Evolutionary conservation across 139 green algal species (phyloP).

Genomic region (Coelastrella sp.): DNA sequence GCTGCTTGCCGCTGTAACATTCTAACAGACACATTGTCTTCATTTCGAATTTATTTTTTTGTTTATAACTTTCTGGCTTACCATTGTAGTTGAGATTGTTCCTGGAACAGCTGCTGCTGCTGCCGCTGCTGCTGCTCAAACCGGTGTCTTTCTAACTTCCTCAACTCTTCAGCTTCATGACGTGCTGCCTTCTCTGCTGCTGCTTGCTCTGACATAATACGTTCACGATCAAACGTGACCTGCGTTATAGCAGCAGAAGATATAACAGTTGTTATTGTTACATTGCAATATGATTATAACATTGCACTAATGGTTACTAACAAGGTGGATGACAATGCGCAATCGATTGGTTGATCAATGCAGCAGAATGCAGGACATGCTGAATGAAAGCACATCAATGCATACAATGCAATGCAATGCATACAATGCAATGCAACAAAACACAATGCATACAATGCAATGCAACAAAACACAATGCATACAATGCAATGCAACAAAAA

Average conservation of each 20-base stretch:
- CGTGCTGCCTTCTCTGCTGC: background rate
- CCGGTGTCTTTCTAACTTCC: slow-evolving; percentile 2
- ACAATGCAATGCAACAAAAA: too few relatives aligned
- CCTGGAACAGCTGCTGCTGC: slow-evolving; percentile 3
- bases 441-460: too few relatives aligned
- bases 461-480: too few relatives aligned
- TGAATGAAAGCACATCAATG: too few relatives aligned
- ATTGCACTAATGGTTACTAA: background rate
- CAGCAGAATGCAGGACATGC: too few relatives aligned
- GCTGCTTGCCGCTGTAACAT: too few relatives aligned
- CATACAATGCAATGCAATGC: too few relatives aligned
- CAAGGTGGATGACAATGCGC: too few relatives aligned
- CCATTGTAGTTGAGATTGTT: background rate
- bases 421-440: too few relatives aligned
- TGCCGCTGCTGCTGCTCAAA: background rate
- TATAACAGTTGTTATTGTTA: background rate
- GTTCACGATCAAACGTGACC: background rate
- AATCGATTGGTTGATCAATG: too few relatives aligned
- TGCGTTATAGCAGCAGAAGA: background rate
- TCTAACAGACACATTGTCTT: background rate
- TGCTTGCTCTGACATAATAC: background rate
- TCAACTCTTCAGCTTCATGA: background rate
- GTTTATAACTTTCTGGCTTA: background rate
- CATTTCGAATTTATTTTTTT: background rate
- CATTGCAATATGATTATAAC: background rate